Evolutionary conservation across 78 protist genomes (phyloP).

Genomic region (Mantamonas sphyraenae): DNA sequence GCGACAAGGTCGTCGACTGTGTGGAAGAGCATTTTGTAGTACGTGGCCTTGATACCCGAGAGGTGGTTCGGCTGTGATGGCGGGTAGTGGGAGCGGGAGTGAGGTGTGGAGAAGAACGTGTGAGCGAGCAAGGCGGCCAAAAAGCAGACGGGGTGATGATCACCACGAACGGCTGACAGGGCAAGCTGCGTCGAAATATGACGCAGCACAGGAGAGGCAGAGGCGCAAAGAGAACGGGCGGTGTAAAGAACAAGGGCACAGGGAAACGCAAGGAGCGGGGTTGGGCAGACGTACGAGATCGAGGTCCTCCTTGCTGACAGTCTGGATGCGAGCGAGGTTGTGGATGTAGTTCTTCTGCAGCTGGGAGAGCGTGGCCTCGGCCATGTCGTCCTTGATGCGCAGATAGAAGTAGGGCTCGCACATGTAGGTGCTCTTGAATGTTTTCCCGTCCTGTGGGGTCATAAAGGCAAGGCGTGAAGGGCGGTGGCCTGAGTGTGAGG

Average conservation of each 20-base stretch:
- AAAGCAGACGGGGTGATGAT: neutral
- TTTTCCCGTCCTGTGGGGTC: constrained; percentile 35
- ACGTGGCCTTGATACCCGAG: neutral
- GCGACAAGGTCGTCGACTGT: constrained; percentile 1
- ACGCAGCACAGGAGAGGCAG: neutral
- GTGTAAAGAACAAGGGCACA: neutral
- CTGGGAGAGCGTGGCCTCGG: neutral
- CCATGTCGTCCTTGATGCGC: constrained; percentile 19
- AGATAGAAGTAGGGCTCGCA: constrained; percentile 70
- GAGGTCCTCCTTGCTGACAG: constrained; percentile 68
- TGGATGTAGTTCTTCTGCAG: constrained; percentile 34
- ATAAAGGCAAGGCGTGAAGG: neutral
- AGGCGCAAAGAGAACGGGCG: neutral
- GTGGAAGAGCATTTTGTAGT: constrained; percentile 11
- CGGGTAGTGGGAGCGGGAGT: no score
- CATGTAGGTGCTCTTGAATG: constrained; percentile 49
- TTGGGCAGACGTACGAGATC: constrained; percentile 36
- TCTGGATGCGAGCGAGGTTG: constrained; percentile 30
- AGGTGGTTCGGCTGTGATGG: constrained; percentile 39
- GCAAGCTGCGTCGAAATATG: neutral
- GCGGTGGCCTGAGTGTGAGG: neutral
- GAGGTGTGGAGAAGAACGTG: no score
- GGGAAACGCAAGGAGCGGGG: neutral
- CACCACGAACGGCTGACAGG: neutral
- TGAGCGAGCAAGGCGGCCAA: no score